phyloP scores from a whole-genome alignment of 2,329 filamentous ascomycete genomes.

The Cordyceps tenuipes region DNA sequence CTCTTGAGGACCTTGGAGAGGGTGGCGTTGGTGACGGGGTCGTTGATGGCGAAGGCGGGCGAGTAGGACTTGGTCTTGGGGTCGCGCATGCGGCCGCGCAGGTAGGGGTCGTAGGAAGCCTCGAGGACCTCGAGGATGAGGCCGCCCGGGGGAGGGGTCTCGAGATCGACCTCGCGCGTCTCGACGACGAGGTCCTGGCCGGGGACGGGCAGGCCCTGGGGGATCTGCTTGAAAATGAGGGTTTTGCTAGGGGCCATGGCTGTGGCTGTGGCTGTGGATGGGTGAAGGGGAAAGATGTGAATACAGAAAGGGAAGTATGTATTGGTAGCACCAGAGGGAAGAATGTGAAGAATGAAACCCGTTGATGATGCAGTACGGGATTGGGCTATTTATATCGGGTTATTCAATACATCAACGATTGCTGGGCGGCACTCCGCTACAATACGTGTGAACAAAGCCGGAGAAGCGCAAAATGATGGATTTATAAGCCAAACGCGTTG shows the following conservation, averaged over 20 bases:
- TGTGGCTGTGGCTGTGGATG: neutral
- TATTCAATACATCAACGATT: neutral
- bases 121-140: conserved; percentile 65
- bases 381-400: neutral
- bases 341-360: neutral
- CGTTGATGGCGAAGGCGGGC: conserved; percentile 44
- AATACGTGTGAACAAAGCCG: neutral
- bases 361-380: neutral
- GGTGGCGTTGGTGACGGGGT: conserved; percentile 55
- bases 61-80: conserved; percentile 53
- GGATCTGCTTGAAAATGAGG: conserved; percentile 64
- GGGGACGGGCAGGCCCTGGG: conserved; percentile 56
- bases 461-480: neutral
- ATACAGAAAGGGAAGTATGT: neutral
- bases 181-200: conserved; percentile 66
- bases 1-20: conserved; percentile 66
- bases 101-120: conserved; percentile 76
- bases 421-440: neutral
- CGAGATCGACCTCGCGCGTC: conserved; percentile 56
- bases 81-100: conserved; percentile 69
- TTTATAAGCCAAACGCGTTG: neutral
- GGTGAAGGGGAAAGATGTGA: too few species aligned
- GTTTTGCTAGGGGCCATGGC: conserved; percentile 55
- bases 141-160: conserved; percentile 50
- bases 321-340: too few species aligned